Conservation (phyloP, 2,329 filamentous ascomycete species). For the Rachicladosporium sp. region DNA sequence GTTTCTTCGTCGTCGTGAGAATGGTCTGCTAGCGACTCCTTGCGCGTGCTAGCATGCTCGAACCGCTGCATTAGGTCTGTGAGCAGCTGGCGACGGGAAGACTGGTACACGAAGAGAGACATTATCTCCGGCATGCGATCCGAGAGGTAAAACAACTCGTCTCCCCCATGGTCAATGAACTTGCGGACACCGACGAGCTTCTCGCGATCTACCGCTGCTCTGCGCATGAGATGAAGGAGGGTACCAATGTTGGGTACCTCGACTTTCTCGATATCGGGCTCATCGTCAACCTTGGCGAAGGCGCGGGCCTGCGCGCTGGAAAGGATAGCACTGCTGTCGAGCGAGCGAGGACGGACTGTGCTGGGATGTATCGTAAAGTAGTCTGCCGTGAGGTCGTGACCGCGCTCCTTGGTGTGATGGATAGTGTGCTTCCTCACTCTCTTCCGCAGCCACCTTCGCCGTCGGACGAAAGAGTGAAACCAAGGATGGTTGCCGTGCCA, state of each 20-base stretch:
- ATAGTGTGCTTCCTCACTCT: conserved; percentile 50
- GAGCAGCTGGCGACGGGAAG: conserved; percentile 66
- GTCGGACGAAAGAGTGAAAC: conserved; percentile 90
- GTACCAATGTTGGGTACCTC: conserved; percentile 54
- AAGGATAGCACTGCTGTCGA: conserved; percentile 10
- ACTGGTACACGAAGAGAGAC: conserved; percentile 78
- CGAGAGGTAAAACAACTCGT: conserved; percentile 64
- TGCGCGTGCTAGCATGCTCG: conserved; percentile 41
- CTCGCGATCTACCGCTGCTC: conserved; percentile 72
- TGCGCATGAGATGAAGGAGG: conserved; percentile 56
- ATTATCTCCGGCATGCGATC: conserved; percentile 73
- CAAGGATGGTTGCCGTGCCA: conserved; percentile 85
- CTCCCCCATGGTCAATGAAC: conserved; percentile 65
- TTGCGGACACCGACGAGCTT: conserved; percentile 73
- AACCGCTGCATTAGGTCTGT: conserved; percentile 51
- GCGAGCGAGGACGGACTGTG: conserved; percentile 11
- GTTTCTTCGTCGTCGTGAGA: conserved; percentile 28
- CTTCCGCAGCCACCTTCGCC: conserved; percentile 77
- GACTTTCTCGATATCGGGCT: conserved; percentile 35
- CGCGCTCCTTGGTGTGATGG: conserved; percentile 35
- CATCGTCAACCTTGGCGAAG: conserved; percentile 21
- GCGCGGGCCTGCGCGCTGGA: conserved; percentile 2
- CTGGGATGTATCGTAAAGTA: conserved; percentile 61
- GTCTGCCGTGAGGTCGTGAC: conserved; percentile 58
- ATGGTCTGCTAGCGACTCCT: conserved; percentile 32